These are phyloP conservation scores for Ceratocystiopsis minuta DNA, from an alignment of 2,329 filamentous ascomycete species.

Conservation along the genomic window DNA sequence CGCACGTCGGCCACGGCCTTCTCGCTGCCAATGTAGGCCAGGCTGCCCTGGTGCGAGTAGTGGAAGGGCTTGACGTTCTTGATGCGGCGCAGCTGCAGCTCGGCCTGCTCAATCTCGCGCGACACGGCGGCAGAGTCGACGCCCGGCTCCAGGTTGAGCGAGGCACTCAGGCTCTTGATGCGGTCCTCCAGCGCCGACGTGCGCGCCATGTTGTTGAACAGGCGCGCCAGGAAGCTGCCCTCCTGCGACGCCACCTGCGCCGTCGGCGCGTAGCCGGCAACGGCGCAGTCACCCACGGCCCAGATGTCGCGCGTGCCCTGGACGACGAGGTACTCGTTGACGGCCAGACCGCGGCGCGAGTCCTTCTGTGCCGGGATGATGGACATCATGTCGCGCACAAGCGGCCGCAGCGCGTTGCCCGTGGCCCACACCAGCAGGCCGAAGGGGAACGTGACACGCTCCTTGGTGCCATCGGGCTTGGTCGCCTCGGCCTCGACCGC, in stretches of 20 bases:
- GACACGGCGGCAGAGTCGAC: slow-evolving; percentile 50
- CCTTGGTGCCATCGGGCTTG: slow-evolving; percentile 69
- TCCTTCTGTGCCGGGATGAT: slow-evolving; percentile 91
- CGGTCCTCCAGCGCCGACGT: slow-evolving; percentile 65
- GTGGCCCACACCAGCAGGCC: slow-evolving; percentile 97
- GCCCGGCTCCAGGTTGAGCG: slow-evolving; percentile 41
- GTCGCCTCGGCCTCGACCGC: slow-evolving; percentile 79
- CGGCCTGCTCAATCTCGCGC: slow-evolving; percentile 63
- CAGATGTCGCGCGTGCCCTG: slow-evolving; percentile 95
- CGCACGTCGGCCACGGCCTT: slow-evolving; percentile 90
- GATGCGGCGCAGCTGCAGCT: slow-evolving; percentile 72
- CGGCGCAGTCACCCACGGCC: slow-evolving; percentile 93
- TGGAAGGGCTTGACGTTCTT: slow-evolving; percentile 96
- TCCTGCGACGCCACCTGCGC: slow-evolving; percentile 94
- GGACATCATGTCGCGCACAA: slow-evolving; percentile 80
- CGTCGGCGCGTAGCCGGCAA: slow-evolving; percentile 93
- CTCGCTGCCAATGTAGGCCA: slow-evolving; percentile 97
- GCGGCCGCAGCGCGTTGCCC: slow-evolving; percentile 77
- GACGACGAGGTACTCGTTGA: slow-evolving; percentile 97
- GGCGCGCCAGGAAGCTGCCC: slow-evolving; percentile 78
- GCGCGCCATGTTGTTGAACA: slow-evolving; percentile 99
- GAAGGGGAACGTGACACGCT: slow-evolving; percentile 68
- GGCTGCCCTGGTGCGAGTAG: slow-evolving; percentile 91
- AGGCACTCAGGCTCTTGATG: slow-evolving; percentile 49
- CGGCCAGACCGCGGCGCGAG: slow-evolving; percentile 81